These are phyloP conservation scores for Alternaria incomplexa DNA, from an alignment of 2,329 filamentous ascomycete genomes.

Conservation along the genomic window DNA sequence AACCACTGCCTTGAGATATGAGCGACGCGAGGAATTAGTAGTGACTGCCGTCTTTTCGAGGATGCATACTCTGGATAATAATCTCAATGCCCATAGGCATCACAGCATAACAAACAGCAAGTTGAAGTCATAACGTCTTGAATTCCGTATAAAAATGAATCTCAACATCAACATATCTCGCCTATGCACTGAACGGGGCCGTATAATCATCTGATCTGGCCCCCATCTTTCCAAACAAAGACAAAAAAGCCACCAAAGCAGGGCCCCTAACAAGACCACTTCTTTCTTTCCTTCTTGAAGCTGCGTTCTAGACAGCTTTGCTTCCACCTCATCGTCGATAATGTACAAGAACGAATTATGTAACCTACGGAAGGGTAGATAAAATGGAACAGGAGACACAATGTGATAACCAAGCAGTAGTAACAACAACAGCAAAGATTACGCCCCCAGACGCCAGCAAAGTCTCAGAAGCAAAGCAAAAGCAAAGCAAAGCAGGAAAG, in stretches of 20 bases:
- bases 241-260: neutral
- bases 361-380: slow-evolving; percentile 6
- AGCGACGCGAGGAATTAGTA: too few relatives aligned
- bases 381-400: neutral
- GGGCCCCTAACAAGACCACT: neutral
- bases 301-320: neutral
- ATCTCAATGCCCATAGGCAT: neutral
- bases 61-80: too few relatives aligned
- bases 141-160: slow-evolving; percentile 31
- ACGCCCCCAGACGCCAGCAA: slow-evolving; percentile 2
- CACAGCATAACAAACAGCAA: neutral
- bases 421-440: neutral
- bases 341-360: slow-evolving; percentile 41
- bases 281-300: neutral
- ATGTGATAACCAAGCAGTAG: neutral
- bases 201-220: neutral
- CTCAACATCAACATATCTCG: neutral
- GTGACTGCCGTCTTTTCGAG: too few relatives aligned
- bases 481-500: neutral
- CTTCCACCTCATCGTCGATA: slow-evolving; percentile 15
- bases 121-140: slow-evolving; percentile 42
- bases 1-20: neutral
- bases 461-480: slow-evolving; percentile 1
- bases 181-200: neutral
- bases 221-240: neutral